Conservation (phyloP, 768 basidiomycete species). For the Coprinellus aureogranulatus region DNA sequence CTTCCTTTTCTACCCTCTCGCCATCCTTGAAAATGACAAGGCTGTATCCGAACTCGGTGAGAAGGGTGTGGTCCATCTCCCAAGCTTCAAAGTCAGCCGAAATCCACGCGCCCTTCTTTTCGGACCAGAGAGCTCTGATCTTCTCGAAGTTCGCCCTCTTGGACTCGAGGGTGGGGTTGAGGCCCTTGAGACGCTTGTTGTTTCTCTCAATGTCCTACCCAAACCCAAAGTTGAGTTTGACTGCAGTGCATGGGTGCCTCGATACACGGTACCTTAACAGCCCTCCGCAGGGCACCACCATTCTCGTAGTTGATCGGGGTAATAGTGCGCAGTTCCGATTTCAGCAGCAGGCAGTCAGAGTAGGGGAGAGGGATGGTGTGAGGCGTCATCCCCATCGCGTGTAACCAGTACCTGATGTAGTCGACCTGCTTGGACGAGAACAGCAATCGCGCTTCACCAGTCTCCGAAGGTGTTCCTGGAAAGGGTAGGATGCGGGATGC, state of each 20-base stretch:
- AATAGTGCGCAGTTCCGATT: constrained; percentile 54
- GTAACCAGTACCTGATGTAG: constrained; percentile 81
- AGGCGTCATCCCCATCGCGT: constrained; percentile 67
- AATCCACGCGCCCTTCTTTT: constrained; percentile 68
- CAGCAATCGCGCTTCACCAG: constrained; percentile 74
- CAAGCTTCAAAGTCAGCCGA: constrained; percentile 83
- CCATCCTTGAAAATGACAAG: constrained; percentile 55
- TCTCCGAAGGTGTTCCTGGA: constrained; percentile 57
- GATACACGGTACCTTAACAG: constrained; percentile 50
- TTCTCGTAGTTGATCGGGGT: constrained; percentile 57
- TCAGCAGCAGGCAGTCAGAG: constrained; percentile 70
- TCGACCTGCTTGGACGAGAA: constrained; percentile 85
- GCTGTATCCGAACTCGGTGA: constrained; percentile 86
- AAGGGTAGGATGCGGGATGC: background rate
- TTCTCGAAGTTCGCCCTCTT: constrained; percentile 69
- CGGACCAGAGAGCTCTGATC: constrained; percentile 59
- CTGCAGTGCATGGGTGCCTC: background rate
- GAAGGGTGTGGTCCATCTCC: constrained; percentile 68
- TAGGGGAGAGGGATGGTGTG: constrained; percentile 70
- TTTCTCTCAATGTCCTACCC: constrained; percentile 71
- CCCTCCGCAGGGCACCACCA: constrained; percentile 52
- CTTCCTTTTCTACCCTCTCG: constrained; percentile 42
- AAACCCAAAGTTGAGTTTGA: background rate
- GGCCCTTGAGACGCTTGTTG: constrained; percentile 73
- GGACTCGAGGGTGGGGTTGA: constrained; percentile 50